Percentiles rank a stretch among this genome's conserved stretches.
These are phyloP conservation scores for Epichloe typhina DNA, from an alignment of 2,329 filamentous ascomycete species.

Conservation along the genomic window DNA sequence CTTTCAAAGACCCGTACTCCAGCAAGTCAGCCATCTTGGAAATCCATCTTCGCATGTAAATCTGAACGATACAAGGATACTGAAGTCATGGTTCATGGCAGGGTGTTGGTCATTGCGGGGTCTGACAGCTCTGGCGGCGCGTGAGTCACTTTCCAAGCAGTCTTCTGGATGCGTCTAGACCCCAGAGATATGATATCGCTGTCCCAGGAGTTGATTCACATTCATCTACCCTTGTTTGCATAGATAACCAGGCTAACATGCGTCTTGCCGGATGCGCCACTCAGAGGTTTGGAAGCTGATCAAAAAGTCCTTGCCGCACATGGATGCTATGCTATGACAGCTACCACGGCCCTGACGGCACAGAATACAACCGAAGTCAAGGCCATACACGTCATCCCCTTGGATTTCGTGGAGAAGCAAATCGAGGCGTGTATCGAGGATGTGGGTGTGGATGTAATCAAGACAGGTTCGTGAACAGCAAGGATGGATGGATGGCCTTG, in stretches of 20 bases:
- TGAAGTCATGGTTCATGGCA: slow-evolving; percentile 23
- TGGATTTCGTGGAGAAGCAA: slow-evolving; percentile 69
- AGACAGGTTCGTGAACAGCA: slow-evolving; percentile 52
- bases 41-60: not conserved
- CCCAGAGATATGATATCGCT: too few relatives aligned
- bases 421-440: slow-evolving; percentile 77
- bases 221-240: not conserved
- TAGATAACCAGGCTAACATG: not conserved
- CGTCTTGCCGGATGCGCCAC: not conserved
- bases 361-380: slow-evolving; percentile 83
- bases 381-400: slow-evolving; percentile 67
- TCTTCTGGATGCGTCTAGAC: too few relatives aligned
- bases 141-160: slow-evolving; percentile 28
- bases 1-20: not conserved
- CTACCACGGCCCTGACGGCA: slow-evolving; percentile 88
- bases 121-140: slow-evolving; percentile 87
- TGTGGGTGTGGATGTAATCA: slow-evolving; percentile 79
- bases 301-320: slow-evolving; percentile 90
- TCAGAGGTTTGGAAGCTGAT: slow-evolving; percentile 83
- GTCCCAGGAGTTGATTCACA: too few relatives aligned
- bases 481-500: too few relatives aligned
- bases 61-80: not conserved
- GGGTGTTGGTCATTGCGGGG: slow-evolving; percentile 72
- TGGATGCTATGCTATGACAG: slow-evolving; percentile 90
- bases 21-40: not conserved